phyloP scores from a whole-genome alignment of 2,329 filamentous ascomycete species.

The Ophiostoma perfectum region DNA sequence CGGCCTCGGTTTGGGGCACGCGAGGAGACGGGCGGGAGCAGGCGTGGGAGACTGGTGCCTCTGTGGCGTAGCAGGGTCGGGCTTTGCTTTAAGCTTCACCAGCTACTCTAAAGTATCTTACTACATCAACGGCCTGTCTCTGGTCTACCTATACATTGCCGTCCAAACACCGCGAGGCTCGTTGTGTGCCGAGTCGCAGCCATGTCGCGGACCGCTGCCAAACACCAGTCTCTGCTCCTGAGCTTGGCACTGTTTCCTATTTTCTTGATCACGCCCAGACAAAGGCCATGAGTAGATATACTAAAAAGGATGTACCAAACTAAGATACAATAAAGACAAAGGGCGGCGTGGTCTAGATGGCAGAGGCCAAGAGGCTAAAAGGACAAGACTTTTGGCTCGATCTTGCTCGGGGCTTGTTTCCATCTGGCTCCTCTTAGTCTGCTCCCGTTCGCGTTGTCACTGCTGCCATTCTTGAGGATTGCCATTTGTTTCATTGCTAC shows the following conservation, averaged over 20 bases:
- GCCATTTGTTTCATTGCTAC: neutral
- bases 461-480: neutral
- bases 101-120: too few species aligned
- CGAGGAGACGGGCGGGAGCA: too few species aligned
- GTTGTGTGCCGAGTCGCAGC: constrained; percentile 22
- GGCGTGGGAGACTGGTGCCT: too few species aligned
- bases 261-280: constrained; percentile 7
- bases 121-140: too few species aligned
- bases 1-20: too few species aligned
- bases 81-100: too few species aligned
- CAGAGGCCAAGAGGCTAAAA: constrained; percentile 1
- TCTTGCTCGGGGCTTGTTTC: constrained; percentile 11
- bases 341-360: too few species aligned
- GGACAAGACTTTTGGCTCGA: neutral
- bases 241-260: constrained; percentile 18
- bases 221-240: constrained; percentile 19
- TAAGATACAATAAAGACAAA: neutral
- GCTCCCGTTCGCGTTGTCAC: neutral
- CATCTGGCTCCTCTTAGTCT: neutral
- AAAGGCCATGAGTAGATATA: neutral
- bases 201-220: constrained; percentile 23
- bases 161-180: neutral
- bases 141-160: neutral
- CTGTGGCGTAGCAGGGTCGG: too few species aligned
- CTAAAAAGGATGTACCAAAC: neutral